Evolutionary conservation across 345 rosid genomes (phyloP), one percentile per base, ranked within the genome.

Genomic region (Eucalyptus curtisii): DNA sequence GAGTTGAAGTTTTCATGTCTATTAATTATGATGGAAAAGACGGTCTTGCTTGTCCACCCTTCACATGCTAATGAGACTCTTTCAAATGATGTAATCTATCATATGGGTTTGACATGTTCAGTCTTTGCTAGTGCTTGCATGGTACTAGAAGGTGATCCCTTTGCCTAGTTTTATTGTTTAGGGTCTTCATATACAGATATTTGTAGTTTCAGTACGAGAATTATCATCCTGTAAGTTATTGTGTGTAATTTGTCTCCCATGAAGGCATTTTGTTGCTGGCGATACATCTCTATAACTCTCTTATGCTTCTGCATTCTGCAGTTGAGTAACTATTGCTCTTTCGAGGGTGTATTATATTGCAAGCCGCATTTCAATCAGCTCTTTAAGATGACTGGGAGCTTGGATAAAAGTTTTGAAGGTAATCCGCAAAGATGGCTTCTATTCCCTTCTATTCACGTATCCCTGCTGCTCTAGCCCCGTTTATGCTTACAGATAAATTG

Each of bases 371-470:
- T 95, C 85, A 93, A 95, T 92, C 98, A 95, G 88, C 92, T 95
- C 47, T 95, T 95, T 87, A 95, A 94, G 93, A 95, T 90, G 96
- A 95, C 96, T 10, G 98, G 98, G 49, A 94, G 98, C 92, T 92
- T 95, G 91, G 98, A 95, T 90, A 95, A 95, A 90, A 95, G 97
- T 90, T 95, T 95, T 79, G 94, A 95, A 92, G 98, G 98, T 95
- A 86, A 89, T 87, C 49, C 2, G 17, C 16, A 33, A 49, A 86
- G 42, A 50, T 53, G 33, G 49, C 45, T 40, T 31, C 20, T 53
- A 61, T 49, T 85, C 86, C 55, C 59, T 25, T 85, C 33, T 76
- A 7, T n/a, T 53, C 31, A 49, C 44, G 11, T n/a, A 79, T 87
- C 49, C 42, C 59, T 44, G 37, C 45, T 86, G 84, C 37, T 59